Percentiles rank a stretch among this genome's conserved stretches.
Conservation (phyloP, 257 asterid species). For the Dorcoceras hygrometricum region DNA sequence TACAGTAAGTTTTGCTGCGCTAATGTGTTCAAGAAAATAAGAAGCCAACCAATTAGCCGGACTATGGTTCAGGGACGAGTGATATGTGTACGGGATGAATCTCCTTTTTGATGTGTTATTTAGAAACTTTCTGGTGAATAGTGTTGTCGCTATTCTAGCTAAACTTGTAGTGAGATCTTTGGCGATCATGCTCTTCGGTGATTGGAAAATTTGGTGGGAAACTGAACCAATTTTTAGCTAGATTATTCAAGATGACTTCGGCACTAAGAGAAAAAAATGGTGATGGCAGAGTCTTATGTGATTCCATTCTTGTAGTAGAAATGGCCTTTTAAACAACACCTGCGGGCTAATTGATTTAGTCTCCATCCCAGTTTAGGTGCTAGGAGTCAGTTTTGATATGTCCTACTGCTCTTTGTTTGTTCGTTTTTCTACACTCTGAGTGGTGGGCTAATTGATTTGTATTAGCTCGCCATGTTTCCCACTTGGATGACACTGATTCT, state of each 20-base stretch:
- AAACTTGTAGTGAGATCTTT: too few species aligned
- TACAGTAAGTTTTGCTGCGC: background rate
- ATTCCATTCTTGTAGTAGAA: too few species aligned
- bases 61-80: background rate
- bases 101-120: too few species aligned
- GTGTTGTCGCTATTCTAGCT: too few species aligned
- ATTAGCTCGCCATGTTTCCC: background rate
- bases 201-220: too few species aligned
- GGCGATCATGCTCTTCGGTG: too few species aligned
- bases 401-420: background rate
- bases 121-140: too few species aligned
- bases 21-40: background rate
- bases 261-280: background rate
- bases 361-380: background rate
- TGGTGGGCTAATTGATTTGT: constrained; percentile 1
- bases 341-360: constrained; percentile 4
- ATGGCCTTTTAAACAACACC: background rate
- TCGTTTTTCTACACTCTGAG: background rate
- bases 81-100: background rate
- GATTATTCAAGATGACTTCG: too few species aligned
- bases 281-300: background rate
- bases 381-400: background rate
- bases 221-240: background rate
- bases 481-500: constrained; percentile 9
- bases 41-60: background rate